Evolutionary conservation across 495 filamentous ascomycete species (phyloP).

Genomic region (Pyrenula massariospora): DNA sequence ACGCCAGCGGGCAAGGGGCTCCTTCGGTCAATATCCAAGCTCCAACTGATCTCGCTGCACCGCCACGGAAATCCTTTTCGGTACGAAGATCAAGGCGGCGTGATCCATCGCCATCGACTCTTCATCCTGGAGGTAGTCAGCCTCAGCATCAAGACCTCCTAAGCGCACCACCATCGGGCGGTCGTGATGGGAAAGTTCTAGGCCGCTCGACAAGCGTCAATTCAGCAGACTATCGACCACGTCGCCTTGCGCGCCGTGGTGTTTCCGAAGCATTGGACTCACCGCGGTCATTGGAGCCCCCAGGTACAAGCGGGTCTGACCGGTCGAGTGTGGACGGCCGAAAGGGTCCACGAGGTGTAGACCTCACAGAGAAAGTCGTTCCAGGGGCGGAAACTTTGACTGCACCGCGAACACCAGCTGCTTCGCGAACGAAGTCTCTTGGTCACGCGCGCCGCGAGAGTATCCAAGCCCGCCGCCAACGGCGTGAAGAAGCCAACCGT

Average conservation of each 20-base stretch:
- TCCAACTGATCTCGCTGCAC: constrained; percentile 49
- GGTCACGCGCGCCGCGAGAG: constrained; percentile 84
- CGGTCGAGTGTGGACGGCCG: constrained; percentile 40
- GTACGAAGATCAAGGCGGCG: constrained; percentile 58
- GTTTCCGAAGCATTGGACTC: constrained; percentile 39
- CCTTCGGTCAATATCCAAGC: constrained; percentile 63
- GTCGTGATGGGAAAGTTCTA: constrained; percentile 50
- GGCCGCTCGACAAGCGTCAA: constrained; percentile 80
- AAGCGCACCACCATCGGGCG: constrained; percentile 49
- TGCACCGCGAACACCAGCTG: constrained; percentile 26
- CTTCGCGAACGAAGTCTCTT: constrained; percentile 75
- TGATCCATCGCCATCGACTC: constrained; percentile 36
- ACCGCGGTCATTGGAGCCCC: constrained; percentile 39
- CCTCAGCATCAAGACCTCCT: constrained; percentile 63
- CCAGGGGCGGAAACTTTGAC: constrained; percentile 9
- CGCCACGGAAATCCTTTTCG: constrained; percentile 69
- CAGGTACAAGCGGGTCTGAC: constrained; percentile 70
- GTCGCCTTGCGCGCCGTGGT: constrained; percentile 48
- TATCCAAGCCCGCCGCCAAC: constrained; percentile 69
- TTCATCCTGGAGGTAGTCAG: constrained; percentile 56
- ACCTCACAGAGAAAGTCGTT: constrained; percentile 20
- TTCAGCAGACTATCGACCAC: constrained; percentile 60
- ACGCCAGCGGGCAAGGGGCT: constrained; percentile 47
- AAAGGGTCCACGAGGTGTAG: constrained; percentile 19
- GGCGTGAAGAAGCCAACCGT: constrained; percentile 44